Base-by-base conservation (phyloP, 2,329 filamentous ascomycete genomes). In the Penicillium sp. region DNA sequence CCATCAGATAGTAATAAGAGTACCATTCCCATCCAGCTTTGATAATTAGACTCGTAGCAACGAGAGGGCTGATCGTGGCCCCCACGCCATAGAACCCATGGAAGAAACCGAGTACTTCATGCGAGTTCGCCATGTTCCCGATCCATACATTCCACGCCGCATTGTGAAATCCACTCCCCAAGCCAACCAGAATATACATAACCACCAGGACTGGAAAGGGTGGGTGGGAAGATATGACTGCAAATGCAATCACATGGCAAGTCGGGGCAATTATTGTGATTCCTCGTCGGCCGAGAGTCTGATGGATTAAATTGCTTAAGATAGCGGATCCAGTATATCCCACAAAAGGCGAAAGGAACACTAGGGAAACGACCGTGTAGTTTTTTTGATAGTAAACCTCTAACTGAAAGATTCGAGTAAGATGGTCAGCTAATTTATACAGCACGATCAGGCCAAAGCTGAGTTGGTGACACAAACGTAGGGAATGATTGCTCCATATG, bases 61-160 rank as follows among this genome's bases (percentile, higher is more conserved):
- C 81, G 3, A 91, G 72, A 0, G 89, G 62, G 36, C 62, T 64
- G 3, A 64, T 36, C 10, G 62, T 64, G 5, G 60, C 62, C 2
- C 90, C 90, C 0, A 90, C 67, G 0, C 88, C 88, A 67, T 91
- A 93, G 38, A 84, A 83, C 0, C 84, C 87, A 69, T 92, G 89
- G 27, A 92, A 73, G 57, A 91, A 80, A 1, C 90, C 89, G 1
- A 91, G 81, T 0, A 92, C 78, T 68, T 90, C 85, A 68, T 92
- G 91, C 13, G 87, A 83, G 57, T 84, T 83, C 8, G 83, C 79
- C 85, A 92, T 89, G 65, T 86, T 87, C 13, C 88, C 89, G n/a
- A 84, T 80, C 80, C 82, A 84, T 0, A 82, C 81, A 60, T 82
- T 83, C 77, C 81, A 85, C 15, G 78, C 83, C 0, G 81, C 81